Evolutionary conservation across 805 yeast species (phyloP).

Genomic region (Candida takata): DNA sequence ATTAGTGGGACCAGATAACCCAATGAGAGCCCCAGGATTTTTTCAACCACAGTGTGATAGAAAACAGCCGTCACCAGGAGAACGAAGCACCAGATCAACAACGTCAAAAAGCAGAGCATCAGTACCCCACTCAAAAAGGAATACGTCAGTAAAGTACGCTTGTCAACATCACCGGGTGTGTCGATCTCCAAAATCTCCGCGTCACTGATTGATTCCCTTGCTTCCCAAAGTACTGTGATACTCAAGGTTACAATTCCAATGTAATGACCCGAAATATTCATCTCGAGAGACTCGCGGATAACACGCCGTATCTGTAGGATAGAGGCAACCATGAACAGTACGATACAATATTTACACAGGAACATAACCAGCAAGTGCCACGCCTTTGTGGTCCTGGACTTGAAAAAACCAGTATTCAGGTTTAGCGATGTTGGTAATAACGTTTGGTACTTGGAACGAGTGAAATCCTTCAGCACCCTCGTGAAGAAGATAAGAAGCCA

Average conservation of each 20-base stretch:
- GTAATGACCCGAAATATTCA: conserved; percentile 14
- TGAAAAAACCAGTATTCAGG: neutral
- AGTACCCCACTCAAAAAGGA: neutral
- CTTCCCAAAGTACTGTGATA: conserved; percentile 4
- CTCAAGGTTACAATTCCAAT: conserved; percentile 8
- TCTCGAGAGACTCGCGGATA: neutral
- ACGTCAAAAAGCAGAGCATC: neutral
- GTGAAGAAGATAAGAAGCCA: conserved; percentile 6
- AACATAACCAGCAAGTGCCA: neutral
- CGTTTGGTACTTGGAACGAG: conserved; percentile 2
- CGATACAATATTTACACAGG: neutral
- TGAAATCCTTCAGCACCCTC: conserved; percentile 3
- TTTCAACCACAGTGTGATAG: conserved; percentile 12
- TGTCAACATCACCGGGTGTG: neutral
- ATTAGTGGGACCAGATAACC: conserved; percentile 5
- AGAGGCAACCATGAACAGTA: neutral
- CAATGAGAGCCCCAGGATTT: conserved; percentile 5
- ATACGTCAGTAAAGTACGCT: neutral
- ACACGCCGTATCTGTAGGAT: conserved; percentile 1
- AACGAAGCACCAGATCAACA: conserved; percentile 10
- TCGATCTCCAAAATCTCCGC: conserved; percentile 2
- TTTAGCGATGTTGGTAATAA: conserved; percentile 3
- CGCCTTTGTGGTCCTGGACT: conserved; percentile 1
- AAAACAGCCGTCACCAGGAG: conserved; percentile 10
- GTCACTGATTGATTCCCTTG: neutral